Conservation (phyloP, 176 grass and related monocot genomes). For the Metroxylon sagu region DNA sequence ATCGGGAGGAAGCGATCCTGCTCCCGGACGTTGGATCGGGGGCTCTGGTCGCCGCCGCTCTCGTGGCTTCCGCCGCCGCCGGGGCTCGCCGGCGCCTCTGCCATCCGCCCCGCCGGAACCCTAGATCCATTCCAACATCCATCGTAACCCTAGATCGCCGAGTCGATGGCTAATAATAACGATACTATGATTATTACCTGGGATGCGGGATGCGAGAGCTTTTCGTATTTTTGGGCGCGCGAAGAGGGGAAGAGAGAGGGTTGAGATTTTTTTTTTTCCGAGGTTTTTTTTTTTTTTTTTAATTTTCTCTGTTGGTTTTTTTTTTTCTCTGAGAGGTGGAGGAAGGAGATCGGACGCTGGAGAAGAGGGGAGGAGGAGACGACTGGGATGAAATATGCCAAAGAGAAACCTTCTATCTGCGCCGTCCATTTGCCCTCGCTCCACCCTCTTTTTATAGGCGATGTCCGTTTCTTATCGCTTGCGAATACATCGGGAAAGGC, state of each 20-base stretch:
- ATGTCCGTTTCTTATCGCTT: no score
- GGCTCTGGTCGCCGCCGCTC: constrained; percentile 1
- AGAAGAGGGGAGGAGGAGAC: not conserved
- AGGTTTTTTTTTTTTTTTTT: no score
- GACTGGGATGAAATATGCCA: not conserved
- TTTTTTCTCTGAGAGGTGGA: not conserved
- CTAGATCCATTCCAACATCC: not conserved
- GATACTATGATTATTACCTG: no score
- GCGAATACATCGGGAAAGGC: no score
- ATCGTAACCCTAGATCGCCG: no score
- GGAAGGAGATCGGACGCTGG: constrained; percentile 14
- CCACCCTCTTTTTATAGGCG: no score
- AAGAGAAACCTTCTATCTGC: not conserved
- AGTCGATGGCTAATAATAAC: no score
- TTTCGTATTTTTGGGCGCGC: not conserved
- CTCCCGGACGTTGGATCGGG: not conserved
- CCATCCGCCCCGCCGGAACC: constrained; percentile 2
- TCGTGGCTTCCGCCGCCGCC: constrained; percentile 1
- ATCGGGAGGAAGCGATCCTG: no score
- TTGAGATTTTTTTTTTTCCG: not conserved
- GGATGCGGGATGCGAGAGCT: not conserved
- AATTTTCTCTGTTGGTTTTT: no score
- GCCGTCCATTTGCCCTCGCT: no score
- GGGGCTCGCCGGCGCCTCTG: constrained; percentile 2
- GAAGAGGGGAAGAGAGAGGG: not conserved